Conservation (phyloP, 2,329 filamentous ascomycete genomes). For the Alternaria hordeiaustralica region DNA sequence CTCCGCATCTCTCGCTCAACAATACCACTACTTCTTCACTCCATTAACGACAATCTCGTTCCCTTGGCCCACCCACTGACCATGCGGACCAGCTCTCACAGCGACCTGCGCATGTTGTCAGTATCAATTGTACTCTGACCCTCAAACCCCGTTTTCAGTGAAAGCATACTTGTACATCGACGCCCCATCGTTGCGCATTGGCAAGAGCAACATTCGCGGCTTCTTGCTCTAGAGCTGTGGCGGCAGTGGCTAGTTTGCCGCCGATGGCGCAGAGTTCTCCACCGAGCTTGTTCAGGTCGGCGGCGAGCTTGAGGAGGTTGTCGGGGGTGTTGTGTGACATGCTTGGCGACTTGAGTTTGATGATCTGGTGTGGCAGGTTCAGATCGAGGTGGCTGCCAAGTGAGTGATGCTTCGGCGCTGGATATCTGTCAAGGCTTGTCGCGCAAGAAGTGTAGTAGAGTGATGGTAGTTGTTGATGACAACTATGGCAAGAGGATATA, state of each 20-base stretch:
- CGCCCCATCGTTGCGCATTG: constrained; percentile 28
- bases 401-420: background rate
- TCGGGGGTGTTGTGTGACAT: constrained; percentile 28
- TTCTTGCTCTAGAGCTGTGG: constrained; percentile 27
- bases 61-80: background rate
- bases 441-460: background rate
- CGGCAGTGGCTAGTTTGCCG: constrained; percentile 22
- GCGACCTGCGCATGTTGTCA: constrained; percentile 17
- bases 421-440: background rate
- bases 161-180: constrained; percentile 25
- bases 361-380: background rate
- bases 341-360: background rate
- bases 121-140: background rate
- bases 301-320: constrained; percentile 29
- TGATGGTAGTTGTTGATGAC: background rate
- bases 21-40: constrained; percentile 9
- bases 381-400: background rate
- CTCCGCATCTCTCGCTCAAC: background rate
- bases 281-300: constrained; percentile 23
- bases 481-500: background rate
- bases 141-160: background rate
- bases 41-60: constrained; percentile 12
- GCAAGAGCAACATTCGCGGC: constrained; percentile 32
- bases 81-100: constrained; percentile 15
- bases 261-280: constrained; percentile 19